phyloP scores from a whole-genome alignment of 2,329 filamentous ascomycete genomes.

The Cordyceps javanica region DNA sequence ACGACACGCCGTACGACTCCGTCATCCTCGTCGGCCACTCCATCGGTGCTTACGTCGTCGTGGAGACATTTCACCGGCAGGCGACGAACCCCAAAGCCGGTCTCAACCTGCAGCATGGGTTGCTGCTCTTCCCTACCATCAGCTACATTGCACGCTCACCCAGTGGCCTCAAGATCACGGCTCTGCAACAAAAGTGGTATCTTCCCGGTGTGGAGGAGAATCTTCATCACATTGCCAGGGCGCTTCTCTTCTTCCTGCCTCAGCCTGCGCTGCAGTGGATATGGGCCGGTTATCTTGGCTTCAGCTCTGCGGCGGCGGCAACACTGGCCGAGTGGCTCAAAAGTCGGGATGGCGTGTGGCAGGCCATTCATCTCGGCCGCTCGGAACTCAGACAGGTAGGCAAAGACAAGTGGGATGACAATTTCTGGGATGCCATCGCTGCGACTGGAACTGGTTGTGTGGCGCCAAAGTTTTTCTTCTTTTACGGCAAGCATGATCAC shows the following conservation, averaged over 20 bases:
- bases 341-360: conserved; percentile 51
- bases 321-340: conserved; percentile 49
- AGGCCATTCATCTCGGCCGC: conserved; percentile 52
- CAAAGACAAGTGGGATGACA: conserved; percentile 53
- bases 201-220: conserved; percentile 34
- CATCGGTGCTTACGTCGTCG: conserved; percentile 64
- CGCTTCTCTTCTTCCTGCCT: conserved; percentile 38
- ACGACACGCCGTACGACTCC: conserved; percentile 39
- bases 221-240: conserved; percentile 35
- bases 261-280: conserved; percentile 34
- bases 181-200: conserved; percentile 26
- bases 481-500: conserved; percentile 54
- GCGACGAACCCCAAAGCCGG: conserved; percentile 33
- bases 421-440: conserved; percentile 45
- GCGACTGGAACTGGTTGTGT: background rate
- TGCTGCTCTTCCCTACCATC: conserved; percentile 70
- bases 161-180: conserved; percentile 42
- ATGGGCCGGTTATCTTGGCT: conserved; percentile 37
- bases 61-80: conserved; percentile 60
- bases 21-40: conserved; percentile 69
- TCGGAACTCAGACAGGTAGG: conserved; percentile 55
- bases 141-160: conserved; percentile 61
- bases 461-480: conserved; percentile 49
- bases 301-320: conserved; percentile 41
- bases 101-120: conserved; percentile 42